Conservation (phyloP, 352 stramenopile genomes). For the Globisporangium sylvaticum region DNA sequence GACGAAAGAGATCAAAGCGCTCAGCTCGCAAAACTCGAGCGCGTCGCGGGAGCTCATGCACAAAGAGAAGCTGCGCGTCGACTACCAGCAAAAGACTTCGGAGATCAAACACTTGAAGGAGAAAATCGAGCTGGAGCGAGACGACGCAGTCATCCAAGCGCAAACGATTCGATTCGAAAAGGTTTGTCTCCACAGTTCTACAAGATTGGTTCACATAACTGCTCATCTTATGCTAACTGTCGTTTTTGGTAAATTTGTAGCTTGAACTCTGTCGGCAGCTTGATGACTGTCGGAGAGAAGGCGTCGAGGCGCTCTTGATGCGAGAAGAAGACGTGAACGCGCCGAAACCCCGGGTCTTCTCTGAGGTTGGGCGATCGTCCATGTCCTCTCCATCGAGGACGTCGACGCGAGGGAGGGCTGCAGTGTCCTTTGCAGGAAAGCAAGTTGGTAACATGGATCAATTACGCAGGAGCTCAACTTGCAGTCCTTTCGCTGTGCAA, state of each 20-base stretch:
- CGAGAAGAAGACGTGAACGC: slow-evolving; percentile 68
- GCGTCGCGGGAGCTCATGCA: slow-evolving; percentile 44
- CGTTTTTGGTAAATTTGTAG: slow-evolving; percentile 5
- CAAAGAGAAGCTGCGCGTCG: slow-evolving; percentile 47
- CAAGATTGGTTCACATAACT: background rate
- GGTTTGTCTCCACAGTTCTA: slow-evolving; percentile 13
- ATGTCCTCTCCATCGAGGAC: slow-evolving; percentile 1
- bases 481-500: slow-evolving; percentile 9
- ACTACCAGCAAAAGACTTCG: slow-evolving; percentile 49
- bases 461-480: slow-evolving; percentile 16
- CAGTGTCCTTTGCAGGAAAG: background rate
- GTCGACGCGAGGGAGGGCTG: background rate
- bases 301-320: slow-evolving; percentile 48
- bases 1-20: slow-evolving; percentile 39
- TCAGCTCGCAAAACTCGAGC: slow-evolving; percentile 47
- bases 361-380: slow-evolving; percentile 18
- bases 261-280: slow-evolving; percentile 32
- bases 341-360: slow-evolving; percentile 42
- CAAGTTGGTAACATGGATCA: slow-evolving; percentile 10
- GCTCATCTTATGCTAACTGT: background rate
- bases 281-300: slow-evolving; percentile 36
- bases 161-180: slow-evolving; percentile 41
- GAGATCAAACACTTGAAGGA: slow-evolving; percentile 48
- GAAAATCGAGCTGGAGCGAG: slow-evolving; percentile 45
- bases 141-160: slow-evolving; percentile 45